Percentiles rank a stretch among this genome's conserved stretches.
Conservation (phyloP, 2,329 filamentous ascomycete species). For the Pyrenophora seminiperda region DNA sequence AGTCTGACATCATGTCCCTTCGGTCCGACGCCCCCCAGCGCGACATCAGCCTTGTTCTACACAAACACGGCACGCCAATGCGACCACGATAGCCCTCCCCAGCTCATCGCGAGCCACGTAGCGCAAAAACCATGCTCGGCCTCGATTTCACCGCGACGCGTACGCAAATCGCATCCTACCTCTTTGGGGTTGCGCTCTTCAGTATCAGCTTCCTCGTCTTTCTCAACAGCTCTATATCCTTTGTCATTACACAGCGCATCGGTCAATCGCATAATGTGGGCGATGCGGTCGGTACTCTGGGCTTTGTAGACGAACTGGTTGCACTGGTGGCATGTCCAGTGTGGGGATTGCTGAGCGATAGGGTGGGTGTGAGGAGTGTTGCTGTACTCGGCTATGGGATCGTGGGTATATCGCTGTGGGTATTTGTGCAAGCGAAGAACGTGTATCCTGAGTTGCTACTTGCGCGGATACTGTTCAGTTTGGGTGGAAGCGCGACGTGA, state of each 20-base stretch:
- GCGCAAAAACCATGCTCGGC: constrained; percentile 39
- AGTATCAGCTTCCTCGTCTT: constrained; percentile 90
- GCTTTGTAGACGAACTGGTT: constrained; percentile 83
- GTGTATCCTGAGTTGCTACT: constrained; percentile 88
- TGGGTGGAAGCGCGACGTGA: constrained; percentile 87
- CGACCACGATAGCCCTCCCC: constrained; percentile 12
- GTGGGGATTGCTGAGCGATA: constrained; percentile 79
- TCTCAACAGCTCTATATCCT: constrained; percentile 81
- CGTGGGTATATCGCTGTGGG: constrained; percentile 74
- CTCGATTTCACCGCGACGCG: constrained; percentile 61
- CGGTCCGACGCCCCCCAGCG: constrained; percentile 10
- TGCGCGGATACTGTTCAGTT: constrained; percentile 82
- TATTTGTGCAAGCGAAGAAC: constrained; percentile 84
- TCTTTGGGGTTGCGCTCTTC: constrained; percentile 81
- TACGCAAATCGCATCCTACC: constrained; percentile 69
- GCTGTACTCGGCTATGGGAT: constrained; percentile 78
- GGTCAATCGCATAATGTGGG: constrained; percentile 75
- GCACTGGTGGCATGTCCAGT: constrained; percentile 78
- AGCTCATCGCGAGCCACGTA: constrained; percentile 32
- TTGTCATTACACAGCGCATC: constrained; percentile 82
- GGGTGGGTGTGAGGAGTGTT: constrained; percentile 70
- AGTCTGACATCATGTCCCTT: constrained; percentile 12
- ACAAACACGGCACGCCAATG: constrained; percentile 16
- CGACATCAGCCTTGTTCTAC: constrained; percentile 8
- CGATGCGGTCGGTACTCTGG: constrained; percentile 80